Percentiles rank a stretch among this genome's conserved stretches.
Conservation (phyloP, 2,329 filamentous ascomycete species). For the Diaporthe vaccinii region DNA sequence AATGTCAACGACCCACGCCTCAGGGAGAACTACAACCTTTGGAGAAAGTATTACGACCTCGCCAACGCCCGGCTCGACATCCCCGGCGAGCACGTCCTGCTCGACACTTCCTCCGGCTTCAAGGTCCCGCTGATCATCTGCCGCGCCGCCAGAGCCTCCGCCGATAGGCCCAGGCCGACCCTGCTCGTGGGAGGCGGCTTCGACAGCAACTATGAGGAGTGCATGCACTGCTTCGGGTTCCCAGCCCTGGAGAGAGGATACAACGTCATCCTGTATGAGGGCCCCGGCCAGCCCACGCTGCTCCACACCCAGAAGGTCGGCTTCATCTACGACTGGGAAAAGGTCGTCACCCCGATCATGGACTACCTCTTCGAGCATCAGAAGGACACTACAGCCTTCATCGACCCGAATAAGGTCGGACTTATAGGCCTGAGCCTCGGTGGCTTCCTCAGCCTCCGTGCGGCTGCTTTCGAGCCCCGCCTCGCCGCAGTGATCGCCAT, state of each 20-base stretch:
- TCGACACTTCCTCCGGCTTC: constrained; percentile 40
- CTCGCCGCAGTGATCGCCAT: constrained; percentile 55
- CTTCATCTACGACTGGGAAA: constrained; percentile 60
- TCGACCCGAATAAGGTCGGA: constrained; percentile 51
- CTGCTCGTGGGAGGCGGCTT: constrained; percentile 53
- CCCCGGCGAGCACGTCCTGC: constrained; percentile 52
- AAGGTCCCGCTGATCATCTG: not conserved
- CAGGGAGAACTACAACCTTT: constrained; percentile 46
- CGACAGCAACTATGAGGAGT: constrained; percentile 54
- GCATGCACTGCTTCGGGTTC: constrained; percentile 49
- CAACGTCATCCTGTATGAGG: constrained; percentile 60
- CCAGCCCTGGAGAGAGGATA: constrained; percentile 54
- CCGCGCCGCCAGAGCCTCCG: not conserved
- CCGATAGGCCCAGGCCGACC: constrained; percentile 45
- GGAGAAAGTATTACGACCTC: constrained; percentile 51
- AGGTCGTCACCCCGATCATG: constrained; percentile 55
- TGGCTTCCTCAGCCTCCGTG: constrained; percentile 55
- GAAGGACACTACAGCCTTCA: constrained; percentile 44
- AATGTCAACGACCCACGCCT: constrained; percentile 58
- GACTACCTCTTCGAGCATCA: constrained; percentile 49
- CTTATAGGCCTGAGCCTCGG: constrained; percentile 59
- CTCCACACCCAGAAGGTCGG: constrained; percentile 56
- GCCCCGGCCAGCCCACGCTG: constrained; percentile 58
- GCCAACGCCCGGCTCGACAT: constrained; percentile 52
- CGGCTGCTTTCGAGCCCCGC: constrained; percentile 59